Conservation (phyloP, 2,329 filamentous ascomycete genomes). For the Colletotrichum sp. region DNA sequence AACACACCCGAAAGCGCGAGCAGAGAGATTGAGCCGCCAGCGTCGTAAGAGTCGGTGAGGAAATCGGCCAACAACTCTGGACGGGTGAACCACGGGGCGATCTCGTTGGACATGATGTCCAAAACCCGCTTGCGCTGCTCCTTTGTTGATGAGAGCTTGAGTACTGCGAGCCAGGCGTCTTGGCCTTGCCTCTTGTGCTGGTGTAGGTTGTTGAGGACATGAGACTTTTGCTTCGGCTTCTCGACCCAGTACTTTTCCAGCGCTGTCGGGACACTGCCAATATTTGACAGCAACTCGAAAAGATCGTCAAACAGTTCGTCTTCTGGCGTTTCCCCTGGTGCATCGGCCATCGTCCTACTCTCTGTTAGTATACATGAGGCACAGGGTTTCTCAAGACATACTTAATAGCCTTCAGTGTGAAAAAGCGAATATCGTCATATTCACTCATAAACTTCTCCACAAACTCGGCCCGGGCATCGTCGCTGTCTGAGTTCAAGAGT, state of each 20-base stretch:
- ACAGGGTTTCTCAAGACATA: constrained; percentile 47
- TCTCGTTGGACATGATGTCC: constrained; percentile 74
- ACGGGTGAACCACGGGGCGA: constrained; percentile 88
- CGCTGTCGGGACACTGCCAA: constrained; percentile 76
- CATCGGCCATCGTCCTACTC: constrained; percentile 35
- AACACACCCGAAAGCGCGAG: constrained; percentile 92
- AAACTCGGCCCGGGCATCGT: constrained; percentile 73
- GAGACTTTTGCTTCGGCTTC: constrained; percentile 70
- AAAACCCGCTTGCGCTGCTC: constrained; percentile 83
- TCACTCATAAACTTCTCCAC: constrained; percentile 78
- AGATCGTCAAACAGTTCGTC: constrained; percentile 58
- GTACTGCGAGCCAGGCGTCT: constrained; percentile 83
- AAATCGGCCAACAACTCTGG: constrained; percentile 95
- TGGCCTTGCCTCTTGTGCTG: constrained; percentile 83
- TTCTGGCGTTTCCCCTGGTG: constrained; percentile 23
- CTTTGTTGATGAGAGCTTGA: constrained; percentile 70
- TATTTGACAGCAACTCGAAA: constrained; percentile 66
- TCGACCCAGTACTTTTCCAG: constrained; percentile 73
- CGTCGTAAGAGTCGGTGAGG: constrained; percentile 89
- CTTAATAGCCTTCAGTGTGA: constrained; percentile 78
- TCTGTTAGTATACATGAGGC: constrained; percentile 2
- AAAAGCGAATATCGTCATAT: constrained; percentile 85
- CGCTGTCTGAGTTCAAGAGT: constrained; percentile 63
- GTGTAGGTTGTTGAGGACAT: constrained; percentile 67
- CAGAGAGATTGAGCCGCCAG: constrained; percentile 84